Percentiles rank a stretch among this genome's conserved stretches.
Evolutionary conservation across 495 filamentous ascomycete genomes (phyloP).

Genomic region (Margaritispora aquatica): DNA sequence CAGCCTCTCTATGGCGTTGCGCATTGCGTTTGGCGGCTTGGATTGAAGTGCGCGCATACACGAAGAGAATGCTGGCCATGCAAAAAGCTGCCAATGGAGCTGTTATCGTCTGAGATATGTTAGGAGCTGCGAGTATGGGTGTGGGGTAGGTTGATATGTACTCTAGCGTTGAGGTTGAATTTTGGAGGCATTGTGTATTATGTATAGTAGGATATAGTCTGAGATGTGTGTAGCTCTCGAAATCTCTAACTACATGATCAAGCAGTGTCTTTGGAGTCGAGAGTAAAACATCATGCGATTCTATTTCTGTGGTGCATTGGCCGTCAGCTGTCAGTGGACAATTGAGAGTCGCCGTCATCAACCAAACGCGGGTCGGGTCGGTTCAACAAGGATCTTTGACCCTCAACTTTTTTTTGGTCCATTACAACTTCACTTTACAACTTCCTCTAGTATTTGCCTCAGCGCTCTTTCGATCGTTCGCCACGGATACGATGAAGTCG

Average conservation of each 20-base stretch:
- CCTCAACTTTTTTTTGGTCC: constrained; percentile 1
- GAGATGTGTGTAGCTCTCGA: not conserved
- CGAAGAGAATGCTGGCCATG: constrained; percentile 40
- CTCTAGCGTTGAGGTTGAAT: constrained; percentile 21
- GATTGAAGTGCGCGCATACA: constrained; percentile 36
- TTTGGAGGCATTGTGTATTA: constrained; percentile 18
- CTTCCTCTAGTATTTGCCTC: not conserved
- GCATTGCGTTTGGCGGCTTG: constrained; percentile 38
- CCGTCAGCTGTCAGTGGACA: not conserved
- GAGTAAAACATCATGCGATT: too few species aligned
- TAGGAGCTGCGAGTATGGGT: not conserved
- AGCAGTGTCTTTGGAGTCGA: not conserved
- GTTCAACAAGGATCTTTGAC: not conserved
- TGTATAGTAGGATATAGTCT: too few species aligned
- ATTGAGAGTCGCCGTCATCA: constrained; percentile 1
- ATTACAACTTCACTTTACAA: not conserved
- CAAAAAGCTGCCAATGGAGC: constrained; percentile 41
- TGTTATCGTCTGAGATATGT: constrained; percentile 31
- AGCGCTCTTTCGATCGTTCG: not conserved
- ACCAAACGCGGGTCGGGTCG: not conserved
- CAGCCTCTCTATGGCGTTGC: constrained; percentile 35
- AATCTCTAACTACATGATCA: not conserved
- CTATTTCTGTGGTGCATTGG: not conserved
- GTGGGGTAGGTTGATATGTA: constrained; percentile 1
- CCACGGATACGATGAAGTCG: not conserved